These are phyloP conservation scores for Tricholoma furcatifolium DNA, from an alignment of 768 basidiomycete species.

Conservation along the genomic window DNA sequence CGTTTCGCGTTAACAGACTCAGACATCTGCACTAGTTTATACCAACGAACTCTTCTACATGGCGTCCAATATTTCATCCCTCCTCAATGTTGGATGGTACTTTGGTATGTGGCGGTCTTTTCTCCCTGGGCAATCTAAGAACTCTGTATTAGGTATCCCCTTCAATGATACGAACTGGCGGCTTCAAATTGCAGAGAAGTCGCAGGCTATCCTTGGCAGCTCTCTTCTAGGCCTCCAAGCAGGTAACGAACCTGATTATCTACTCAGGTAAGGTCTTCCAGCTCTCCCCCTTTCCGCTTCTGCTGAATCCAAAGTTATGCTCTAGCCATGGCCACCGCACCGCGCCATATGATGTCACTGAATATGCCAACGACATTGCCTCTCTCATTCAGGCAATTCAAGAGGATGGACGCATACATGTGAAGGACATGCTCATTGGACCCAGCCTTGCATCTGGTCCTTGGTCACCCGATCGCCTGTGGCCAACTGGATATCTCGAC, in stretches of 20 bases:
- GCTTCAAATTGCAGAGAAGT: constrained; percentile 53
- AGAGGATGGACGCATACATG: constrained; percentile 31
- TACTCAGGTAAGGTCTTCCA: constrained; percentile 31
- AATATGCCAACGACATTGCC: constrained; percentile 53
- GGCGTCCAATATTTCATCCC: constrained; percentile 53
- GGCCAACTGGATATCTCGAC: constrained; percentile 50
- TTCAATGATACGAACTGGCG: constrained; percentile 68
- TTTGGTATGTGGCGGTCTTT: constrained; percentile 34
- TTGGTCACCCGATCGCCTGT: constrained; percentile 48
- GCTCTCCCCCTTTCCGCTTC: not conserved
- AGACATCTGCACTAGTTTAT: constrained; percentile 65
- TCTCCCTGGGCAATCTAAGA: not conserved
- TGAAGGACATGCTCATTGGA: constrained; percentile 50
- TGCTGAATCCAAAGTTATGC: not conserved
- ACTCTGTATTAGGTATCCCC: constrained; percentile 38
- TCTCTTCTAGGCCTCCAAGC: constrained; percentile 64
- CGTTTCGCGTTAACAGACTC: constrained; percentile 35
- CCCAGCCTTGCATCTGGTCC: constrained; percentile 57
- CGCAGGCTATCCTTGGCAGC: constrained; percentile 61
- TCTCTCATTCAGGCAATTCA: constrained; percentile 36
- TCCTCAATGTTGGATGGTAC: constrained; percentile 66
- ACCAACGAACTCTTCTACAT: constrained; percentile 68
- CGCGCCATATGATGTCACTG: constrained; percentile 25
- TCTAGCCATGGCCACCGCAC: constrained; percentile 22
- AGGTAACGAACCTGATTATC: constrained; percentile 82